These are phyloP conservation scores for Citrus australasica DNA, from an alignment of 345 rosid genomes.

Conservation along the genomic window DNA sequence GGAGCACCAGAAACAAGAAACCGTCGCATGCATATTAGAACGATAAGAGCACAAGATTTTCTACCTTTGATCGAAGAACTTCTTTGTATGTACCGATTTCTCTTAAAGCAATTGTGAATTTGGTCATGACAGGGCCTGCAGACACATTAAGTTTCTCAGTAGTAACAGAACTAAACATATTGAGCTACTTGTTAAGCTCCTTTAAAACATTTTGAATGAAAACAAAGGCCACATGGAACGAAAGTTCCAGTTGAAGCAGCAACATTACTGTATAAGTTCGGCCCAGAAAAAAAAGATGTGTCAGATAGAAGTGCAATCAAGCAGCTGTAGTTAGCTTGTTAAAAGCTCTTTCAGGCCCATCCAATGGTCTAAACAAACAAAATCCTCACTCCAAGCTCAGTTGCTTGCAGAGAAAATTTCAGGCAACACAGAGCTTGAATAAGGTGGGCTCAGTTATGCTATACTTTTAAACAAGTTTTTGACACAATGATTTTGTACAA, in stretches of 20 bases:
- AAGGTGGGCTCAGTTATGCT: background rate
- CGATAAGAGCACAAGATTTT: background rate
- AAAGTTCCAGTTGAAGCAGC: background rate
- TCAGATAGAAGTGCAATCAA: background rate
- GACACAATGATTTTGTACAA: background rate
- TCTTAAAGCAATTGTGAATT: slow-evolving; percentile 65
- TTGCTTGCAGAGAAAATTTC: background rate
- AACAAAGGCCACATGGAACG: background rate
- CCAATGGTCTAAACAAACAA: background rate
- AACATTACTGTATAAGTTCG: background rate
- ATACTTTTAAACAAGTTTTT: background rate
- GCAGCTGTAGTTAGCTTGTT: background rate
- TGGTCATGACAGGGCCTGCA: slow-evolving; percentile 69
- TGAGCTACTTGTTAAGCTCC: slow-evolving; percentile 8
- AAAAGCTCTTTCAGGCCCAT: slow-evolving; percentile 1
- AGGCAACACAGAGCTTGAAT: background rate
- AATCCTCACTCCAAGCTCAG: background rate
- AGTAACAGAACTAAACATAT: slow-evolving; percentile 3
- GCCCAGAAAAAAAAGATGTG: background rate
- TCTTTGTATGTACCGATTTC: slow-evolving; percentile 77
- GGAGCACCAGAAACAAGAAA: background rate
- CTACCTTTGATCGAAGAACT: slow-evolving; percentile 78
- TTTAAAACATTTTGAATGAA: background rate
- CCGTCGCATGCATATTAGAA: background rate
- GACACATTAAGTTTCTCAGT: slow-evolving; percentile 5